phyloP scores from a whole-genome alignment of 306 rosid genomes.

The Rubus idaeus region DNA sequence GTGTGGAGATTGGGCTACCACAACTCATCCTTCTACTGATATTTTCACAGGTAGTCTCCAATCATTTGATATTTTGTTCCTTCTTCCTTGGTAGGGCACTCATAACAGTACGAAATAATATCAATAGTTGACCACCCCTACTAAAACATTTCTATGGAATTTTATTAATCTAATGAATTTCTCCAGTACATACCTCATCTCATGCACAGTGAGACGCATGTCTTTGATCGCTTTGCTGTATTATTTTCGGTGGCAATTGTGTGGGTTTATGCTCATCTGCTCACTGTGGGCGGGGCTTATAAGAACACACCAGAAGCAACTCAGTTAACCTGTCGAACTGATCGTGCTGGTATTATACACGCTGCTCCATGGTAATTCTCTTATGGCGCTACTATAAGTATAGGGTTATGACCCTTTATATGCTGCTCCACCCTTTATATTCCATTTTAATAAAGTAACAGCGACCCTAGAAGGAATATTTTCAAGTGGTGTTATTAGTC shows the following conservation, averaged over 20 bases:
- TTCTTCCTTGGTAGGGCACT: constrained; percentile 9
- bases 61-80: constrained; percentile 8
- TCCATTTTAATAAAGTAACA: not conserved
- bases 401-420: not conserved
- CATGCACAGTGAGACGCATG: constrained; percentile 48
- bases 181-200: constrained; percentile 83
- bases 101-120: not conserved
- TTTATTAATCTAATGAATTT: constrained; percentile 11
- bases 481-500: not conserved
- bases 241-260: constrained; percentile 75
- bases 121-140: not conserved
- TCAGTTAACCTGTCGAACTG: constrained; percentile 82
- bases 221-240: constrained; percentile 81
- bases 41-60: constrained; percentile 71
- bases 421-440: too few relatives aligned
- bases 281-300: constrained; percentile 90
- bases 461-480: not conserved
- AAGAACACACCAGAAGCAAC: constrained; percentile 50
- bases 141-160: not conserved
- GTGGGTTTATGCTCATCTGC: constrained; percentile 84
- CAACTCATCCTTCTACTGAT: constrained; percentile 63
- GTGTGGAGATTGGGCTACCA: constrained; percentile 95
- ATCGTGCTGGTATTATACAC: constrained; percentile 80
- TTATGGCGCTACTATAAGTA: constrained; percentile 5
- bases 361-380: constrained; percentile 80